Percentiles rank a stretch among this genome's conserved stretches.
Conservation (phyloP, 768 basidiomycete species). For the Holtermanniella nyarrowii region DNA sequence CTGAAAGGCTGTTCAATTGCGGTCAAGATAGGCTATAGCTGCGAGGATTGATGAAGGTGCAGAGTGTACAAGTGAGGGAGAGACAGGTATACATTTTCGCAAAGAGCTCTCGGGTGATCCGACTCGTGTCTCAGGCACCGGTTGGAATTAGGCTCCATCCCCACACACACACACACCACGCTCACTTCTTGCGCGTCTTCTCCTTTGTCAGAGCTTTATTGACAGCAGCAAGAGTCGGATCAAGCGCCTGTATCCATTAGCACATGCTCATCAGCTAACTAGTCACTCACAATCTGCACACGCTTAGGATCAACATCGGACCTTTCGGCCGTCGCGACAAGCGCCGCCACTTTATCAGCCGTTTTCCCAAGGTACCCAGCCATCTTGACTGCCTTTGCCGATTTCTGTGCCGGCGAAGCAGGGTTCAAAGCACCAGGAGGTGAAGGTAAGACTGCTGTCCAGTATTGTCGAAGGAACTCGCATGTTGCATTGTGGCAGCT, state of each 20-base stretch:
- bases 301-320: conserved; percentile 24
- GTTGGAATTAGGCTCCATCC: too few species aligned
- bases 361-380: conserved; percentile 67
- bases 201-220: not conserved
- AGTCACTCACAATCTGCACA: conserved; percentile 25
- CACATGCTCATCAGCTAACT: not conserved
- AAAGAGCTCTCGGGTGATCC: too few species aligned
- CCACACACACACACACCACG: too few species aligned
- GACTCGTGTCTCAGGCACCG: not conserved
- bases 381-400: conserved; percentile 78
- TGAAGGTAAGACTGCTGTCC: conserved; percentile 76
- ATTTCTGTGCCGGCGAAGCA: conserved; percentile 54
- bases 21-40: too few species aligned
- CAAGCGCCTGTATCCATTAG: not conserved
- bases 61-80: not conserved
- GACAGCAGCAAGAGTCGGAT: not conserved
- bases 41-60: too few species aligned
- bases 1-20: not conserved
- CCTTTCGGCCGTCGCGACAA: conserved; percentile 47
- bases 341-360: conserved; percentile 65
- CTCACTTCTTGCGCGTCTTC: not conserved
- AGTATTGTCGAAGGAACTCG: conserved; percentile 93
- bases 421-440: conserved; percentile 43
- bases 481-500: conserved; percentile 87
- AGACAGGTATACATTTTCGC: too few species aligned